These are phyloP conservation scores for Debaryomyces castellii DNA, from an alignment of 805 yeast genomes.

Conservation along the genomic window DNA sequence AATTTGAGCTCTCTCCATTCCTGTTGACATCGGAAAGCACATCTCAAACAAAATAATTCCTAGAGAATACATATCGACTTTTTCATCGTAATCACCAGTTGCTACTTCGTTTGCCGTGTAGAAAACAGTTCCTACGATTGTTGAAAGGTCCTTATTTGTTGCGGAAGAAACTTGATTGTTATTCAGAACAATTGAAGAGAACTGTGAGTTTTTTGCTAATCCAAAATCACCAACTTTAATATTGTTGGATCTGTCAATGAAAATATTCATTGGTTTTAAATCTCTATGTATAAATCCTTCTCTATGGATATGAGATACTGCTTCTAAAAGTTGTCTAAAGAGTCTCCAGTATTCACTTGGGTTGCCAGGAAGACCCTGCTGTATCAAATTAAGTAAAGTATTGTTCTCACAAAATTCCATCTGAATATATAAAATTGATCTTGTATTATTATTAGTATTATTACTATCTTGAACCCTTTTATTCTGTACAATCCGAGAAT, in stretches of 20 bases:
- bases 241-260: slow-evolving; percentile 85
- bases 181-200: slow-evolving; percentile 33
- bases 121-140: slow-evolving; percentile 90
- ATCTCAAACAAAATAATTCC: slow-evolving; percentile 96
- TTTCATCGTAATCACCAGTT: slow-evolving; percentile 81
- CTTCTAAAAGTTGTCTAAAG: slow-evolving; percentile 84
- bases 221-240: slow-evolving; percentile 98
- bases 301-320: slow-evolving; percentile 84
- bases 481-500: background rate
- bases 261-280: slow-evolving; percentile 91
- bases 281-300: slow-evolving; percentile 96
- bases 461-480: background rate
- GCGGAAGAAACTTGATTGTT: slow-evolving; percentile 38
- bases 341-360: slow-evolving; percentile 88
- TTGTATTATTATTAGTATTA: slow-evolving; percentile 14
- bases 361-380: slow-evolving; percentile 64
- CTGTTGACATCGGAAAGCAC: slow-evolving; percentile 82
- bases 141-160: slow-evolving; percentile 70
- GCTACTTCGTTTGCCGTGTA: slow-evolving; percentile 91
- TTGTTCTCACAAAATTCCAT: slow-evolving; percentile 99
- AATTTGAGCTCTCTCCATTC: slow-evolving; percentile 86
- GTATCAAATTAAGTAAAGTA: slow-evolving; percentile 79
- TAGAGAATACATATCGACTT: slow-evolving; percentile 92
- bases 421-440: slow-evolving; percentile 84
- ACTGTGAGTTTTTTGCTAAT: slow-evolving; percentile 84